phyloP scores from a whole-genome alignment of 495 filamentous ascomycete genomes.

The Trypethelium eluteriae region DNA sequence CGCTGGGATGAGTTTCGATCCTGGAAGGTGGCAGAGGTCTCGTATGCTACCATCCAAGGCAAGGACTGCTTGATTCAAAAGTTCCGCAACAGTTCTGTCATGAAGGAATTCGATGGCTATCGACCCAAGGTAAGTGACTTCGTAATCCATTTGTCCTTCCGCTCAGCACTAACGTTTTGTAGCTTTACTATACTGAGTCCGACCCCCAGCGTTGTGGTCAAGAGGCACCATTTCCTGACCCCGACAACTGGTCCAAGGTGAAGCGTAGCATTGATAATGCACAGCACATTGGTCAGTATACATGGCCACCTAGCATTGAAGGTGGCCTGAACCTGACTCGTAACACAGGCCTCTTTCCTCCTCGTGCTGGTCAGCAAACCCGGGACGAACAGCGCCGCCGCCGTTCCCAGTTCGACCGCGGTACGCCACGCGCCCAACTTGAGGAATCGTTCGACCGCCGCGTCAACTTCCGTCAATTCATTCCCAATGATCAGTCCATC shows the following conservation, averaged over 20 bases:
- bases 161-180: slow-evolving; percentile 15
- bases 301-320: slow-evolving; percentile 2
- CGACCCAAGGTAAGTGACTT: slow-evolving; percentile 64
- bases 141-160: not conserved
- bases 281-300: slow-evolving; percentile 62
- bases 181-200: slow-evolving; percentile 45
- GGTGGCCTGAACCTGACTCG: not conserved
- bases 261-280: slow-evolving; percentile 77
- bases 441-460: slow-evolving; percentile 46
- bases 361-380: slow-evolving; percentile 62
- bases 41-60: slow-evolving; percentile 92
- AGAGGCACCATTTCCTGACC: slow-evolving; percentile 65
- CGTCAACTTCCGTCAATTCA: not conserved
- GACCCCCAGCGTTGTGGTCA: slow-evolving; percentile 37
- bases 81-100: slow-evolving; percentile 92
- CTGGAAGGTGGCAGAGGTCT: slow-evolving; percentile 62
- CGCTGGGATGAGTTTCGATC: slow-evolving; percentile 50
- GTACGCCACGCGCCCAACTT: slow-evolving; percentile 53
- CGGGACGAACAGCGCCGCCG: slow-evolving; percentile 69
- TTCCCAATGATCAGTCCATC: not conserved
- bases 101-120: slow-evolving; percentile 72
- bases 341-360: slow-evolving; percentile 48
- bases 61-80: slow-evolving; percentile 84
- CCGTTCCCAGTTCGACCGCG: slow-evolving; percentile 69
- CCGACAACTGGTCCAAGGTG: slow-evolving; percentile 80